A percentile compares a stretch with the other conserved stretches of the same genome.
Conservation (phyloP, 2,329 filamentous ascomycete species). For the Trichothecium roseum region DNA sequence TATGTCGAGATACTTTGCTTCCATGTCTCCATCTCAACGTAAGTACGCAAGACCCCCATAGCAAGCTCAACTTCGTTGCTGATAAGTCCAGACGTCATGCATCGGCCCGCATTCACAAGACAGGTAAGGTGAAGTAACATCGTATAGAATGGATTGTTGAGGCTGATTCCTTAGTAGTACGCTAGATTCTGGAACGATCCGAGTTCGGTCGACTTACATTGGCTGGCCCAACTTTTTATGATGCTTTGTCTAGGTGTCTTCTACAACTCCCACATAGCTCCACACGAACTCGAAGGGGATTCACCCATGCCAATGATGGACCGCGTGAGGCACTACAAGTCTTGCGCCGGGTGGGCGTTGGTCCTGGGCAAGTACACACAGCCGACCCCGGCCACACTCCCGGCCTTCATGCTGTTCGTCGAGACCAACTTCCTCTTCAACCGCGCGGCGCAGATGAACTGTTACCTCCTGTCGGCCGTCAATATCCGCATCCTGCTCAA, state of each 20-base stretch:
- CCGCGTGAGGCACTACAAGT: conserved; percentile 35
- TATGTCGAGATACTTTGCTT: conserved; percentile 42
- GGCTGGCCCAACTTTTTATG: conserved; percentile 42
- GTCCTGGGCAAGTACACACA: conserved; percentile 38
- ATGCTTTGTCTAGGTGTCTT: conserved; percentile 30
- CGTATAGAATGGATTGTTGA: background rate
- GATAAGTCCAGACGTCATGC: conserved; percentile 34
- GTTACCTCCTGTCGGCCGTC: conserved; percentile 46
- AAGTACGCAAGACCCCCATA: too few relatives aligned
- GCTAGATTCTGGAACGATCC: conserved; percentile 37
- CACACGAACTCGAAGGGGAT: conserved; percentile 31
- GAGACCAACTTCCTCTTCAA: conserved; percentile 44
- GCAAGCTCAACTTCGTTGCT: background rate
- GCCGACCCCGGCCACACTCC: conserved; percentile 36
- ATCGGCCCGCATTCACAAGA: conserved; percentile 39
- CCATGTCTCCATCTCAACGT: conserved; percentile 42
- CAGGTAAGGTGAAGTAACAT: background rate
- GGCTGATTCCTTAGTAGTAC: conserved; percentile 35
- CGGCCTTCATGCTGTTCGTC: conserved; percentile 39
- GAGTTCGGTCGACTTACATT: conserved; percentile 25
- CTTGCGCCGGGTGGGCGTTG: conserved; percentile 40
- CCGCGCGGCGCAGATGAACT: conserved; percentile 39
- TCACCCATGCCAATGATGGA: conserved; percentile 28
- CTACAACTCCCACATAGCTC: conserved; percentile 32
- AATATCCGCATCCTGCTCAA: conserved; percentile 46